Base-by-base conservation (phyloP, 2,329 filamentous ascomycete species). In the Pyrenophora tritici-repentis region DNA sequence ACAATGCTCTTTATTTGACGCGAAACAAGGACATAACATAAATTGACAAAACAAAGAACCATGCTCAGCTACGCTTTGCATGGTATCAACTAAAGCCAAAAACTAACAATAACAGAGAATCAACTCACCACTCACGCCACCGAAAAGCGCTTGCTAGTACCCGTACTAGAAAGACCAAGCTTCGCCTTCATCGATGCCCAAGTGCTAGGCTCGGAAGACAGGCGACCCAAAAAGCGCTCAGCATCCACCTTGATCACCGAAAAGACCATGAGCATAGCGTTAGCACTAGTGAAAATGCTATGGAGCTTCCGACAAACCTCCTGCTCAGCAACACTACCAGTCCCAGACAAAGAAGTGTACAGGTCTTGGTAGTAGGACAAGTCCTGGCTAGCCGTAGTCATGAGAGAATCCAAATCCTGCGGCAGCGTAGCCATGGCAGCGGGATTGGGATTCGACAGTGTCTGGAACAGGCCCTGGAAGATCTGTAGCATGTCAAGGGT, bases 391-490 rank as follows among this genome's bases (percentile, higher is more conserved):
- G 56, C 56, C 2, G 33, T 32, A 18, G 33, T 38, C 20, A 59
- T 32, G 6, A 55, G 42, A 2, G 8, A 13, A 20, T 55, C 46
- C 4, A 61, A 18, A 3, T 47, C 34, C 16, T 38, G 29, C 4
- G 53, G 56, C 4, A 59, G 17, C 17, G 9, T 43, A 8, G 18
- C 37, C 16, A 49, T 29, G 16, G 16, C 16, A 2, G 14, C n/a
- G 8, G 1, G 14, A 20, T 35, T 22, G 10, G 53, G 45, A 26
- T 50, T 38, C 5, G 49, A 41, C 4, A 59, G 26, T 4, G 24
- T 26, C 16, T 54, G 35, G 22, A 61, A 55, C 6, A 57, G 29
- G 3, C 14, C 4, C 20, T 53, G 58, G 41, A 58, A 61, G 17
- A 58, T 24, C 9, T 35, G 37, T 29, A 61, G 17, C 3, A 55